A percentile compares a stretch with the other conserved stretches of the same genome.
Conservation (phyloP, 2,329 filamentous ascomycete species). For the Nannizziopsis barbatae region DNA sequence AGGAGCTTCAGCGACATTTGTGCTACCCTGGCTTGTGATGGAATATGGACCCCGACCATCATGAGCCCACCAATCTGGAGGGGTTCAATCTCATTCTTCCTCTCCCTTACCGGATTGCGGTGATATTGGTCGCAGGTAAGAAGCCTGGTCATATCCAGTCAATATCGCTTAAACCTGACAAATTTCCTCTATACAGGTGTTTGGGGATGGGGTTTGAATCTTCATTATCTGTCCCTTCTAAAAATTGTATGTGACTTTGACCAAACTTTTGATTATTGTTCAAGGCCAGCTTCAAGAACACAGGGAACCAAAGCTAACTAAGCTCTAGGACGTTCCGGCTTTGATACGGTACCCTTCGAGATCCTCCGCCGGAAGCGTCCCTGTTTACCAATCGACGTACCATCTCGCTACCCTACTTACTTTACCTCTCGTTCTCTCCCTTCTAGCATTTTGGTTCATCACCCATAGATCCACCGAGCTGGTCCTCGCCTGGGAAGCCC, state of each 20-base stretch:
- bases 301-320: constrained; percentile 11
- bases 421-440: constrained; percentile 56
- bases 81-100: constrained; percentile 78
- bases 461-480: constrained; percentile 59
- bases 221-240: constrained; percentile 68
- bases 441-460: constrained; percentile 72
- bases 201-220: constrained; percentile 90
- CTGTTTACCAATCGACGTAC: constrained; percentile 75
- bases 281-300: background rate
- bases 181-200: constrained; percentile 49
- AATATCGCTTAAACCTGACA: background rate
- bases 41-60: constrained; percentile 35
- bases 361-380: constrained; percentile 54
- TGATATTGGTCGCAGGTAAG: constrained; percentile 72
- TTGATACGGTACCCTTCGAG: constrained; percentile 79
- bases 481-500: constrained; percentile 68
- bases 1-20: background rate
- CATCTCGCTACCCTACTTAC: constrained; percentile 70
- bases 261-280: background rate
- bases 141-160: background rate
- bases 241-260: constrained; percentile 52
- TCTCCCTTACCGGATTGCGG: constrained; percentile 76
- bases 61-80: constrained; percentile 41
- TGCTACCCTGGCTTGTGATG: constrained; percentile 14
- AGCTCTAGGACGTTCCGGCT: constrained; percentile 58